Base-by-base conservation (phyloP, 768 basidiomycete species). In the Rhizopogon rudus region DNA sequence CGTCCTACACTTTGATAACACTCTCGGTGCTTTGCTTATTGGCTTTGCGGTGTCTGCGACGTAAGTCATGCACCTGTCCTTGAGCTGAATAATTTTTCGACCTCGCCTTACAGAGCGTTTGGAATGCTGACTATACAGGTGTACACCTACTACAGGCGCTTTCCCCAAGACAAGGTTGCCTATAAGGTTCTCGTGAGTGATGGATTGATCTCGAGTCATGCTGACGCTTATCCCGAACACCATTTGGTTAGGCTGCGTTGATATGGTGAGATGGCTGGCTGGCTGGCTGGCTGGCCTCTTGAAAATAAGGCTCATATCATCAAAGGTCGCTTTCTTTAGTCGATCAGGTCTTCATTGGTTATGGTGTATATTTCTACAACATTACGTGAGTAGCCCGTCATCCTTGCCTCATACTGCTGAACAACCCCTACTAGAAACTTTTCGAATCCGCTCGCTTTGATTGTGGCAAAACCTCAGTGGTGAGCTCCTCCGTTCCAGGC, bases 11-110 rank as follows among this genome's bases (percentile, higher is more conserved):
- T 61, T 79, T 51, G 66, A 73, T 63, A 76, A 72, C 60, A 86
- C 85, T 1, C 75, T 87, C 14, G 86, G 86, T 37, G 83, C 84
- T 16, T 67, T 80, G 43, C 77, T 85, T 58, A 63, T 84, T 44
- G 86, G 86, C 33, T 84, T 83, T 57, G 75, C 78, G 1, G 67
- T 75, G 40, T 78, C 86, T n/a, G 61, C 66, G 40, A 46, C 66
- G 75, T 64, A 45, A 60, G 73, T 58, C 37, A 14, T 20, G 1
- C 3, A 17, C 43, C 14, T 43, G 17, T 9, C 25, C n/a, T 45
- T 52, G 12, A 13, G 13, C 13, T 28, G 31, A 29, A 53, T 25
- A 12, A 37, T 37, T 10, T 12, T 33, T 28, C 40, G 17, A 13
- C 57, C 75, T 59, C 72, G 66, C 46, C 61, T 77, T 39, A 46